These are phyloP conservation scores for Aulographum hederae DNA, from an alignment of 2,329 filamentous ascomycete genomes.

Conservation along the genomic window DNA sequence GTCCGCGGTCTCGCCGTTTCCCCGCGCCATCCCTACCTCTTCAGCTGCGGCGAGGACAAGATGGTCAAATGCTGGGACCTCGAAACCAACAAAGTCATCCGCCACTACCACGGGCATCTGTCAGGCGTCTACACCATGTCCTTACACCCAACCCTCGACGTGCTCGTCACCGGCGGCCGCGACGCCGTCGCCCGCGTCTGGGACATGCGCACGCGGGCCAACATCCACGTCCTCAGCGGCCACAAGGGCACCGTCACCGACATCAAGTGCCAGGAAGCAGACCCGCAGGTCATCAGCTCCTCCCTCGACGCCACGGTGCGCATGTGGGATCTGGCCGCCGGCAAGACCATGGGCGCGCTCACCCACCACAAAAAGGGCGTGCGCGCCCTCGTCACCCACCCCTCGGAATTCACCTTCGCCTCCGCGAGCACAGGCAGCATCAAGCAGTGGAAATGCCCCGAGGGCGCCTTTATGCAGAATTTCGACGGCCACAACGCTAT, in stretches of 20 bases:
- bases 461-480: slow-evolving; percentile 98
- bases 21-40: slow-evolving; percentile 85
- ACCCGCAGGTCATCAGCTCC: slow-evolving; percentile 87
- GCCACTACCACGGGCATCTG: slow-evolving; percentile 92
- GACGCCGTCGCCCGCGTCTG: slow-evolving; percentile 91
- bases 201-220: slow-evolving; percentile 95
- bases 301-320: slow-evolving; percentile 84
- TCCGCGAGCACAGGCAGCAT: slow-evolving; percentile 82
- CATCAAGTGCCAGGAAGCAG: slow-evolving; percentile 83
- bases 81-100: slow-evolving; percentile 98
- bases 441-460: slow-evolving; percentile 98
- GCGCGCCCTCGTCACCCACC: slow-evolving; percentile 65
- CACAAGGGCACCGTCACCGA: slow-evolving; percentile 84
- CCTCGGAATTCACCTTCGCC: slow-evolving; percentile 90
- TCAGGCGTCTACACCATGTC: slow-evolving; percentile 88
- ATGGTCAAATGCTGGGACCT: slow-evolving; percentile 99
- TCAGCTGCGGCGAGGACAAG: slow-evolving; percentile 96
- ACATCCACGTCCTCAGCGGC: slow-evolving; percentile 81
- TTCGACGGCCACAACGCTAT: slow-evolving; percentile 94
- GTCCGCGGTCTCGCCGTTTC: slow-evolving; percentile 85
- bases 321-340: slow-evolving; percentile 88
- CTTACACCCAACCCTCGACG: slow-evolving; percentile 86
- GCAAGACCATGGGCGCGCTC: slow-evolving; percentile 87
- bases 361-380: slow-evolving; percentile 99
- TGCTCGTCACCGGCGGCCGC: slow-evolving; percentile 83